Evolutionary conservation across 805 yeast species (phyloP).

Genomic region (Torulaspora delbrueckii): DNA sequence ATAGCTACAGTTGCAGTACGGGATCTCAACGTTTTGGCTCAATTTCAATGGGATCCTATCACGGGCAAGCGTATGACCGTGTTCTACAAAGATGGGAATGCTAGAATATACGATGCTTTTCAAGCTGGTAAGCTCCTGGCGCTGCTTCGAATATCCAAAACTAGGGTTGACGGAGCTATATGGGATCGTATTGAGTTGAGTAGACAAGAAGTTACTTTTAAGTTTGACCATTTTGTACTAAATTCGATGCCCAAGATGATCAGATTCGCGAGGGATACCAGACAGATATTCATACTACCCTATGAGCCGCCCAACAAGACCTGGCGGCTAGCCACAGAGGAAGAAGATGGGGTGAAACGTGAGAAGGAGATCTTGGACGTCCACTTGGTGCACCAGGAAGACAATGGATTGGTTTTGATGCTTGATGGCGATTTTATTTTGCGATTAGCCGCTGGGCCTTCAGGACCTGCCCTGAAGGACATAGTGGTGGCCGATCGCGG

Average conservation of each 20-base stretch:
- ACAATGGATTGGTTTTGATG: conserved; percentile 12
- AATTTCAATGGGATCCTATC: conserved; percentile 25
- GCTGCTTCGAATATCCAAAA: conserved; percentile 16
- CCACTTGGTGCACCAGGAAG: conserved; percentile 17
- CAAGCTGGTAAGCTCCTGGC: conserved; percentile 25
- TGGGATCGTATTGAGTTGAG: conserved; percentile 20
- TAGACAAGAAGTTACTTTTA: not conserved
- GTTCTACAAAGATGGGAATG: conserved; percentile 41
- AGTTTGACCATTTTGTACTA: conserved; percentile 19
- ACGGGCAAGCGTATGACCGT: conserved; percentile 41
- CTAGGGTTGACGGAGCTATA: conserved; percentile 10
- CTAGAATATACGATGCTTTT: conserved; percentile 46
- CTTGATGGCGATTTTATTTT: conserved; percentile 22
- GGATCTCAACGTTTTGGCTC: conserved; percentile 17
- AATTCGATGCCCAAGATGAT: conserved; percentile 22
- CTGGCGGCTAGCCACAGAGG: conserved; percentile 17
- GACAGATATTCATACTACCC: conserved; percentile 15
- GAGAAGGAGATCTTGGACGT: conserved; percentile 15
- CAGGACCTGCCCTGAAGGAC: not conserved
- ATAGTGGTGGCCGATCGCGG: conserved; percentile 4
- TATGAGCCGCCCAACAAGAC: conserved; percentile 13
- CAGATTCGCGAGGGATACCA: conserved; percentile 19
- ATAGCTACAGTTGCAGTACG: conserved; percentile 22
- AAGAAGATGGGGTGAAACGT: conserved; percentile 1
- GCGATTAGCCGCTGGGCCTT: not conserved